Evolutionary conservation across 306 rosid species (phyloP).

Genomic region (Styphnolobium japonicum): DNA sequence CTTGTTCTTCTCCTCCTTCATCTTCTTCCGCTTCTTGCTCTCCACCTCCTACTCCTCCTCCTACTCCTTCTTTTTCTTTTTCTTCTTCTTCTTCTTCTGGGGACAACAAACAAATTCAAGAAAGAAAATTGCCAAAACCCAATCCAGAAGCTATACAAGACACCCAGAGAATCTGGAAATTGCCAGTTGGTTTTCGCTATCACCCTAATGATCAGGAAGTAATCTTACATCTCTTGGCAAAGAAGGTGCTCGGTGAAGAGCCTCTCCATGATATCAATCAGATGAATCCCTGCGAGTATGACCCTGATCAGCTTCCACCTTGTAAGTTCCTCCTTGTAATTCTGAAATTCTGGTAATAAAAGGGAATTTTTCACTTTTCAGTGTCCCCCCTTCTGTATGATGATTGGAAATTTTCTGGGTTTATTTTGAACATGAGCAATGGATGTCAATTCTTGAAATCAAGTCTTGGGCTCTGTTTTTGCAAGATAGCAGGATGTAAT

Average conservation of each 20-base stretch:
- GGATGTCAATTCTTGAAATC: background rate
- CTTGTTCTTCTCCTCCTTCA: background rate
- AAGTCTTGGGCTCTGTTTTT: background rate
- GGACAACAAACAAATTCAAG: too few relatives aligned
- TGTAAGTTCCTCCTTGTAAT: background rate
- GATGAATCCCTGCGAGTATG: background rate
- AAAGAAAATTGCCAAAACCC: too few relatives aligned
- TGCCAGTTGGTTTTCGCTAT: too few relatives aligned
- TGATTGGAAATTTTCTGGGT: too few relatives aligned
- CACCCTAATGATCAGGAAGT: background rate
- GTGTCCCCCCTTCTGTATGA: too few relatives aligned
- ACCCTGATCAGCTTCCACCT: background rate
- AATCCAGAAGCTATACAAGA: too few relatives aligned
- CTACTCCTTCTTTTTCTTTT: too few relatives aligned
- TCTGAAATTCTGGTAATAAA: too few relatives aligned
- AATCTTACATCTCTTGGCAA: background rate
- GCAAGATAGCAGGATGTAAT: background rate
- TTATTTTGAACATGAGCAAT: background rate
- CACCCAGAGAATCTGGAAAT: too few relatives aligned
- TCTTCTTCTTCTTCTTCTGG: background rate
- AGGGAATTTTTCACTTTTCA: too few relatives aligned
- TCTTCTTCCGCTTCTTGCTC: background rate
- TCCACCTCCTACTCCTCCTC: background rate
- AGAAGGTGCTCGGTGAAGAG: background rate
- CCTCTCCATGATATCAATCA: background rate